Conservation (phyloP, 2,329 filamentous ascomycete genomes). For the Epichloe sylvatica region DNA sequence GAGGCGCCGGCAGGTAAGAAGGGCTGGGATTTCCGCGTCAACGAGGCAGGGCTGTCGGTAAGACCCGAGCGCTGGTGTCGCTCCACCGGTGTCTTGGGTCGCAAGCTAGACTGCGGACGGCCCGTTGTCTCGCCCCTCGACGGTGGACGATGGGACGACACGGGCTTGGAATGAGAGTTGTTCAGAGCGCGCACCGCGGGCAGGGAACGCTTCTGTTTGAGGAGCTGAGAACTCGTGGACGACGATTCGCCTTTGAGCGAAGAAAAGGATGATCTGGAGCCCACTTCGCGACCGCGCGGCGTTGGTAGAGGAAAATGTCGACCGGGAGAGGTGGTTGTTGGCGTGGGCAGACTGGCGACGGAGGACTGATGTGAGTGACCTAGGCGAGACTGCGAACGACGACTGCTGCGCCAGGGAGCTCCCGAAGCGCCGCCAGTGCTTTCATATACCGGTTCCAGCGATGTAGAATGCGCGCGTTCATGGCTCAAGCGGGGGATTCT, state of each 20-base stretch:
- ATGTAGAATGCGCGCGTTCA: constrained; percentile 53
- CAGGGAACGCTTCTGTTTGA: constrained; percentile 52
- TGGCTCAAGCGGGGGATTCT: constrained; percentile 68
- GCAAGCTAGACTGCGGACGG: constrained; percentile 37
- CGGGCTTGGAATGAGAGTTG: constrained; percentile 37
- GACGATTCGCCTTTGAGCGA: constrained; percentile 44
- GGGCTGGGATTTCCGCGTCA: constrained; percentile 49
- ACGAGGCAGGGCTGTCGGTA: constrained; percentile 35
- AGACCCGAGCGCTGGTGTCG: constrained; percentile 34
- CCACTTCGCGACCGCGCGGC: constrained; percentile 46
- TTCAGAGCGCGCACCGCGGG: constrained; percentile 42
- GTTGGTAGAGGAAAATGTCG: constrained; percentile 42
- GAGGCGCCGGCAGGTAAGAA: constrained; percentile 70
- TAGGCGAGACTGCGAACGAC: constrained; percentile 52
- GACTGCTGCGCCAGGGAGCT: constrained; percentile 34
- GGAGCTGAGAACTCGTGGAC: constrained; percentile 51
- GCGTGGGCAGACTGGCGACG: constrained; percentile 46
- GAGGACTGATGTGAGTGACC: constrained; percentile 59
- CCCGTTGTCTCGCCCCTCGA: constrained; percentile 41
- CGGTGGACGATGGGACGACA: constrained; percentile 40
- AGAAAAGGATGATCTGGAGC: constrained; percentile 38
- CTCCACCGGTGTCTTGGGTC: constrained; percentile 61
- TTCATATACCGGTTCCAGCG: constrained; percentile 86
- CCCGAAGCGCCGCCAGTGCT: constrained; percentile 69
- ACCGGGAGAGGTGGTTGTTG: constrained; percentile 43